phyloP scores from a whole-genome alignment of 106 monocot genomes.

The Acorus gramineus region DNA sequence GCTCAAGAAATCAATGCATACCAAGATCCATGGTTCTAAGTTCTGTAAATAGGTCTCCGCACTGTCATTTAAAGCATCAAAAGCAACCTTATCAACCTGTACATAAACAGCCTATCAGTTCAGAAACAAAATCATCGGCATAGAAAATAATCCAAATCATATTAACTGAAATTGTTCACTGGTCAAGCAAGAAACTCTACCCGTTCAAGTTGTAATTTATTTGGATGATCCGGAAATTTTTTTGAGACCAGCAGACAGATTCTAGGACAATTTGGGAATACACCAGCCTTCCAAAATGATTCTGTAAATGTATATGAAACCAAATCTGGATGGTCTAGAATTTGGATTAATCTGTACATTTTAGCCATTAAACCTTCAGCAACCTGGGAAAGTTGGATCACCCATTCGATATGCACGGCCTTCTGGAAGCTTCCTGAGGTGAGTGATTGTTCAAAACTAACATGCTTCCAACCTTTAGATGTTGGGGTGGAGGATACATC shows the following conservation, averaged over 20 bases:
- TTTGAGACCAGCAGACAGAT: slow-evolving; percentile 70
- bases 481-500: slow-evolving; percentile 45
- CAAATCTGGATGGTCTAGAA: slow-evolving; percentile 67
- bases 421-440: slow-evolving; percentile 33
- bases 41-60: slow-evolving; percentile 82
- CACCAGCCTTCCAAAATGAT: slow-evolving; percentile 80
- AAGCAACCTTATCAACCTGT: slow-evolving; percentile 84
- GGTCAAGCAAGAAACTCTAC: slow-evolving; percentile 25
- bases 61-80: slow-evolving; percentile 75
- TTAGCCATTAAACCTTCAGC: slow-evolving; percentile 78
- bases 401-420: slow-evolving; percentile 66
- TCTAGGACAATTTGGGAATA: slow-evolving; percentile 72
- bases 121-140: too few species aligned
- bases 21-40: slow-evolving; percentile 86
- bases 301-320: slow-evolving; percentile 66
- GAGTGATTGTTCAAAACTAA: slow-evolving; percentile 20
- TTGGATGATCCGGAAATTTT: slow-evolving; percentile 94
- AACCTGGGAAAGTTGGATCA: slow-evolving; percentile 66
- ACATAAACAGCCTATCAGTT: not conserved
- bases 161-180: not conserved
- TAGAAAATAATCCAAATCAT: not conserved
- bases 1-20: slow-evolving; percentile 18
- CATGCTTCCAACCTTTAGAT: slow-evolving; percentile 38
- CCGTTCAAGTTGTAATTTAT: slow-evolving; percentile 81
- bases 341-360: slow-evolving; percentile 61